Base-by-base conservation (phyloP, 805 yeast species). In the Kluyveromyces siamensis region DNA sequence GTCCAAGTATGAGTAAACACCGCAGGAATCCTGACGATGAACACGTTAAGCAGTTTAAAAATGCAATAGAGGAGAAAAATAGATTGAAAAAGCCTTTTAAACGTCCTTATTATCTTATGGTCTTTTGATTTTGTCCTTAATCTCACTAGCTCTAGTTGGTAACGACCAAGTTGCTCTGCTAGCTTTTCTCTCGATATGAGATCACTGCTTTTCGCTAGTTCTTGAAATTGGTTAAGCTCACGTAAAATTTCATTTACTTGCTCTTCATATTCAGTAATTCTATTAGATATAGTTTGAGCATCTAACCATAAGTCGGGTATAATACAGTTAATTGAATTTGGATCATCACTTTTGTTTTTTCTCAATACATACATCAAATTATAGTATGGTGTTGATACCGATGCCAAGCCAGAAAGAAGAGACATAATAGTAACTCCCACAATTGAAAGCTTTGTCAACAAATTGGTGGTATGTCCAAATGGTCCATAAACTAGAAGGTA, bases 21-120 rank as follows among this genome's bases (percentile, higher is more conserved):
- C 21, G 57, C 55, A 1, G 71, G 66, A 0, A 66, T 37, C 44
- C 59, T 62, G 2, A 58, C 51, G 0, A 56, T 30, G 19, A 62
- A 58, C 1, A 71, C 70, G 41, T 65, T 65, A 2, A 56, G 37
- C 3, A 70, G 51, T 54, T 68, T 71, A 48, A 69, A 67, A 7
- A 63, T 27, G 58, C 74, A 71, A 41, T 70, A 71, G 7, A 68
- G 43, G 6, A 69, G 52, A 42, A 71, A 58, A 2, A 49, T 46
- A 36, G 57, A 35, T 18, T 61, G 60, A 48, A 60, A 58, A 14
- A 47, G 35, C 44, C 53, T 59, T 39, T 54, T 62, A 2, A 51
- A 19, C 2, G 45, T 39, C 40, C 56, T 50, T 2, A 55, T 44
- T 2, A 40, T 37, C 2, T 48, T 45, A 2, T 66, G 48, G 48